A percentile compares a stretch with the other conserved stretches of the same genome.
Evolutionary conservation across 257 asterid species (phyloP).

Genomic region (Knoxia roxburghii): DNA sequence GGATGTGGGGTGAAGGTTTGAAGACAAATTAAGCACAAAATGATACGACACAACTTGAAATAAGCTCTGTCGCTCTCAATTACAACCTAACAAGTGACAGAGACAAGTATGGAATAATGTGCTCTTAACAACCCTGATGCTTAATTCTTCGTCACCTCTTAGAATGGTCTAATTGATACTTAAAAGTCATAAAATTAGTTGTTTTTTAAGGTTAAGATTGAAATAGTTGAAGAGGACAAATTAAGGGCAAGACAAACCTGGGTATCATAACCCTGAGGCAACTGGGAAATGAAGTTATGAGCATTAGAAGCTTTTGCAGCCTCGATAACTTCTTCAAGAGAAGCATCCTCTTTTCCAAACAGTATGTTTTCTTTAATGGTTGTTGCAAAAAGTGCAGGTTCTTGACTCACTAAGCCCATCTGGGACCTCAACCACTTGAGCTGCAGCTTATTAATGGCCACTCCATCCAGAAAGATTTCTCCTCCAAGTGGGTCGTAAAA

Average conservation of each 20-base stretch:
- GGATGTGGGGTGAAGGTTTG: no score
- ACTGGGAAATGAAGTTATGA: conserved; percentile 69
- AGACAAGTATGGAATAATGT: no score
- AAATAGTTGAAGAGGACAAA: conserved; percentile 6
- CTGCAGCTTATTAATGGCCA: conserved; percentile 63
- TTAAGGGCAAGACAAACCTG: conserved; percentile 40
- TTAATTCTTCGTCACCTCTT: no score
- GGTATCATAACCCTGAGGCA: conserved; percentile 89
- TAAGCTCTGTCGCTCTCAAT: no score
- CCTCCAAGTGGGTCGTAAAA: conserved; percentile 80
- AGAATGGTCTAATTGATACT: no score
- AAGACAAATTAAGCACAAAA: no score
- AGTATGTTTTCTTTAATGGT: conserved; percentile 79
- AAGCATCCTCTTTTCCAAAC: conserved; percentile 84
- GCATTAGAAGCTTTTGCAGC: conserved; percentile 96
- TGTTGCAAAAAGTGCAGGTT: conserved; percentile 89
- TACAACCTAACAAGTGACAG: no score
- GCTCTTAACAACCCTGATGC: no score
- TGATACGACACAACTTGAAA: no score
- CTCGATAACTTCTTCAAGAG: conserved; percentile 63
- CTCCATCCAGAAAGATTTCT: conserved; percentile 67
- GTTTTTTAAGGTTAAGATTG: no score
- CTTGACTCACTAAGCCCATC: conserved; percentile 97
- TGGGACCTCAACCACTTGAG: conserved; percentile 92
- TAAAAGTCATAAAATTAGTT: no score